Evolutionary conservation across 2,329 filamentous ascomycete genomes (phyloP), one percentile per base, ranked within the genome.

Genomic region (Beauveria sp.): DNA sequence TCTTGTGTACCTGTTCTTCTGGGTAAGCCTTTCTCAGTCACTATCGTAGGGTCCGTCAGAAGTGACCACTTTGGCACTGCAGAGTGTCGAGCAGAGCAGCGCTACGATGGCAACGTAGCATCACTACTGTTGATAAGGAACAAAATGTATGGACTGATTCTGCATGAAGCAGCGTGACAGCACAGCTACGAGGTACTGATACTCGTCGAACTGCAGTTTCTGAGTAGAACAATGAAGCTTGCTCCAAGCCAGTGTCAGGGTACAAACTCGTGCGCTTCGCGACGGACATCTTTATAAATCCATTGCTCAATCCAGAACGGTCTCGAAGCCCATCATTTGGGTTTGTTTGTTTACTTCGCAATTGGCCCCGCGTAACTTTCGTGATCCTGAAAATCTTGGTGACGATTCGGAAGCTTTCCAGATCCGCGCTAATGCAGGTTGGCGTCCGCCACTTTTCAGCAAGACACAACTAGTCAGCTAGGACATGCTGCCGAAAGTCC

Each of bases 401-500:
- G 30, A n/a, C 12, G 26, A 3, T 43, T 34, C 18, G 24, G 24
- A 24, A 22, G 10, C 26, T 24, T 47, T 16, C 8, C 18, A 16
- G 24, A 44, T 44, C 24, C 20, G 18, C n/a, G 34, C 55, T 44
- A 58, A 58, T 58, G 55, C 34, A 58, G 55, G 55, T 58, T 18
- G 22, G 46, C 30, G 40, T 22, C 43, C 43, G 43, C 28, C n/a
- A 16, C 28, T 56, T 18, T 40, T 44, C 8, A 3, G 20, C 14
- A 20, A 9, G 43, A 44, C 20, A 24, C 30, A 12, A 34, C 22
- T 24, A 24, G 22, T 24, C 22, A 24, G 22, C 22, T 24, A 24
- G 3, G 22, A 24, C 0, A 24, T 24, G 22, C 22, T 24, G 26
- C 26, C 6, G 26, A 28, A 28, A 28, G 7, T 28, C 26, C 26